Conservation (phyloP, 345 rosid species). For the Citrus cavaleriei region DNA sequence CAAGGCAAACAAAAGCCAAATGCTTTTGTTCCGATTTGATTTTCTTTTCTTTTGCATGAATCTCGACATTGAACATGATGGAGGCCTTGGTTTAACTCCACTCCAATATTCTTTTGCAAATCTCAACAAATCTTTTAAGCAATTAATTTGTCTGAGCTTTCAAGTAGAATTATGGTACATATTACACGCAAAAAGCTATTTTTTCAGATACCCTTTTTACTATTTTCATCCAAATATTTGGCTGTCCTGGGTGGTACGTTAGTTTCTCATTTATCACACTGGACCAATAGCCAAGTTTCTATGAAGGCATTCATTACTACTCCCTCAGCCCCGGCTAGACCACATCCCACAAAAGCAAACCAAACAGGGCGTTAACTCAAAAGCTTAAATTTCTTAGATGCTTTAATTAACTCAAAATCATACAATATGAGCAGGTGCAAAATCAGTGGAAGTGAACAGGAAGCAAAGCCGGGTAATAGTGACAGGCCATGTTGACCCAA, state of each 20-base stretch:
- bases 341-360: too few relatives aligned
- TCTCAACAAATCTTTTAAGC: neutral
- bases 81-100: neutral
- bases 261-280: neutral
- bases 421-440: conserved; percentile 27
- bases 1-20: neutral
- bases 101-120: neutral
- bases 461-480: conserved; percentile 48
- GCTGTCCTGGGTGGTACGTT: neutral
- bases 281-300: neutral
- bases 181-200: neutral
- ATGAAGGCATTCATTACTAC: neutral
- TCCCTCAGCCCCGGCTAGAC: too few relatives aligned
- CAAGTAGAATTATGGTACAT: neutral
- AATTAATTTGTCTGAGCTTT: neutral
- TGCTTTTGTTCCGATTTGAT: neutral
- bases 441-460: conserved; percentile 41
- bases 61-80: too few relatives aligned
- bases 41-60: neutral
- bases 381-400: neutral
- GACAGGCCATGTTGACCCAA: conserved; percentile 43
- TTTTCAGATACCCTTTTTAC: neutral
- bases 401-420: neutral
- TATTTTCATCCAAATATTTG: neutral
- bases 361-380: too few relatives aligned